These are phyloP conservation scores for Wallacemonas sp. DNA, from an alignment of 208 protist species.

Conservation along the genomic window DNA sequence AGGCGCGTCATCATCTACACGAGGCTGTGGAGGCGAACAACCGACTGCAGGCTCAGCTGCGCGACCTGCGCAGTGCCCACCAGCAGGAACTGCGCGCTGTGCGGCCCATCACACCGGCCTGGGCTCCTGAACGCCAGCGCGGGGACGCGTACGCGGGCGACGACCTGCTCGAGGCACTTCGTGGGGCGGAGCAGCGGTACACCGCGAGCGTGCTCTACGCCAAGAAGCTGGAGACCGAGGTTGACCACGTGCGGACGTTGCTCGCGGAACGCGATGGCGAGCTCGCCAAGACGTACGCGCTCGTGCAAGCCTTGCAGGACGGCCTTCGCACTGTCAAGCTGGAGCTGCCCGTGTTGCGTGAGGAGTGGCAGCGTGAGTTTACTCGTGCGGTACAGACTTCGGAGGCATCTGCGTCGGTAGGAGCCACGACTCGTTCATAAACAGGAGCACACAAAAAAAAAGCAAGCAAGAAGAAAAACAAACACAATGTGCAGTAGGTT, in stretches of 20 bases:
- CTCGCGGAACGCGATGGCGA: constrained; percentile 28
- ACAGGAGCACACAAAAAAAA: too few species aligned
- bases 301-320: constrained; percentile 54
- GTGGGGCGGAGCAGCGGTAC: constrained; percentile 20
- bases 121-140: too few species aligned
- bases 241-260: constrained; percentile 1
- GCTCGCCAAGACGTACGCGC: constrained; percentile 32
- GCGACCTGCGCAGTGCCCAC: not conserved
- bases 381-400: not conserved
- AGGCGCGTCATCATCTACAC: not conserved
- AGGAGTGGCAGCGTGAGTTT: constrained; percentile 16
- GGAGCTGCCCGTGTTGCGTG: constrained; percentile 42
- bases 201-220: constrained; percentile 4
- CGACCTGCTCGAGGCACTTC: constrained; percentile 14
- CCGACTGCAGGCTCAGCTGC: constrained; percentile 24
- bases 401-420: too few species aligned
- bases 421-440: too few species aligned
- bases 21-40: constrained; percentile 19
- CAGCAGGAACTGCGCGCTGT: not conserved
- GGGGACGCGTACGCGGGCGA: too few species aligned
- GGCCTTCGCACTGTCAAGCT: constrained; percentile 51
- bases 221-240: constrained; percentile 16
- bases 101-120: not conserved
- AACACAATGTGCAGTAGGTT: too few species aligned
- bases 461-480: too few species aligned